Evolutionary conservation across 768 basidiomycete species (phyloP).

Genomic region (Kwoniella sp.): DNA sequence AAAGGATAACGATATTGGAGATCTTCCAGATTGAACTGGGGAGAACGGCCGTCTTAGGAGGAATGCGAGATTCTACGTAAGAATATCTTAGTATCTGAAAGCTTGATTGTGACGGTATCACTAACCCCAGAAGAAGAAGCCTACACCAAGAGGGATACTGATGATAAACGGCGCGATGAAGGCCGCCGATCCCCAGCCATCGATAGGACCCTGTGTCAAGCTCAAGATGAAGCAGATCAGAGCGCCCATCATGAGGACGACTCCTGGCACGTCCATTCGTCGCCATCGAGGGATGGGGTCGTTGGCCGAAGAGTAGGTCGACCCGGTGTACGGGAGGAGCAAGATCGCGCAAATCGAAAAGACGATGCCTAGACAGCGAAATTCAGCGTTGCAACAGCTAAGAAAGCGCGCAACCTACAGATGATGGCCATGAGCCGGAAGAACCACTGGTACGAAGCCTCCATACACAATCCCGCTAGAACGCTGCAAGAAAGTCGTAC

Average conservation of each 20-base stretch:
- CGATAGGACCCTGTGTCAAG: conserved; percentile 59
- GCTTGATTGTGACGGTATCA: conserved; percentile 8
- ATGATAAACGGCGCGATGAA: conserved; percentile 62
- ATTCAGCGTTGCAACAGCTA: too few relatives aligned
- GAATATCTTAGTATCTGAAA: conserved; percentile 44
- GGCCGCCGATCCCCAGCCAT: conserved; percentile 61
- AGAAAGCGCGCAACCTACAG: conserved; percentile 31
- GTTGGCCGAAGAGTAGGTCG: conserved; percentile 38
- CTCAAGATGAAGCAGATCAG: conserved; percentile 52
- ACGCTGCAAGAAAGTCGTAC: conserved; percentile 41
- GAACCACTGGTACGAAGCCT: conserved; percentile 60
- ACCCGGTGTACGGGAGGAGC: conserved; percentile 40
- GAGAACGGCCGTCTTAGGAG: conserved; percentile 57
- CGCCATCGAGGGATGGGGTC: conserved; percentile 43
- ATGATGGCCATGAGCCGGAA: conserved; percentile 62
- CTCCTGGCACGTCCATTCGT: conserved; percentile 52
- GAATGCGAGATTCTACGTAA: conserved; percentile 57
- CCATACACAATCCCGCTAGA: conserved; percentile 41
- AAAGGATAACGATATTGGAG: conserved; percentile 44
- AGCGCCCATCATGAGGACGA: conserved; percentile 43
- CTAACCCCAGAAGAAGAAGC: conserved; percentile 62
- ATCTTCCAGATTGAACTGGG: conserved; percentile 45
- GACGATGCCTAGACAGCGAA: conserved; percentile 56
- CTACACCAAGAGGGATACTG: conserved; percentile 57
- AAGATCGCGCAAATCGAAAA: conserved; percentile 56